Conservation (phyloP, 139 green algal species). For the Coelastrella sp. region DNA sequence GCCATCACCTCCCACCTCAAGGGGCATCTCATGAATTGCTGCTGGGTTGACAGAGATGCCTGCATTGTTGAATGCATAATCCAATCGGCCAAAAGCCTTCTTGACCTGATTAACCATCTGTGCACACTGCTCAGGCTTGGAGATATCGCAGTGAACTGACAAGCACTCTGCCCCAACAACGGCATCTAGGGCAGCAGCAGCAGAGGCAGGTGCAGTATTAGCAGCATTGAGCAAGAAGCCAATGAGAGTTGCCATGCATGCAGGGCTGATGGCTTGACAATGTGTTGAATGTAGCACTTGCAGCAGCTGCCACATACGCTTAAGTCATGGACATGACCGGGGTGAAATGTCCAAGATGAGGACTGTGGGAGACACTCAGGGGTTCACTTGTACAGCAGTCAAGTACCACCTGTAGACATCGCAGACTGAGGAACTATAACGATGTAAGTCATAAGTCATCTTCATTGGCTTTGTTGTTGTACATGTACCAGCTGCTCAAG, state of each 20-base stretch:
- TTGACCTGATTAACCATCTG: neutral
- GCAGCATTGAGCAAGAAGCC: neutral
- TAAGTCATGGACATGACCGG: no score
- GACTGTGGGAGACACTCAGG: neutral
- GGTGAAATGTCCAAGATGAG: no score
- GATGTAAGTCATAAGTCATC: neutral
- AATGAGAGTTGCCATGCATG: neutral
- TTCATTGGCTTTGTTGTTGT: neutral
- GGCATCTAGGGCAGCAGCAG: neutral
- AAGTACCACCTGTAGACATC: neutral
- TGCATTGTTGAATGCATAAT: conserved; percentile 50
- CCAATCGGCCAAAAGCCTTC: conserved; percentile 15
- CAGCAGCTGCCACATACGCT: no score
- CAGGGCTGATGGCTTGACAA: no score
- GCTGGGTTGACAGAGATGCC: neutral
- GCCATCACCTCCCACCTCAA: neutral
- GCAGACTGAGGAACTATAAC: no score
- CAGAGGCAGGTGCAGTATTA: neutral
- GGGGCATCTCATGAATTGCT: neutral
- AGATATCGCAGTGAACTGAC: conserved; percentile 20
- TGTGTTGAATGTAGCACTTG: no score
- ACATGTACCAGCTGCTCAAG: neutral
- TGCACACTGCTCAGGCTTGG: neutral
- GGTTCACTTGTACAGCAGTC: neutral
- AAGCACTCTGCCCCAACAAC: neutral